These are phyloP conservation scores for Sporothrix mexicana DNA, from an alignment of 2,329 filamentous ascomycete genomes.

Conservation along the genomic window DNA sequence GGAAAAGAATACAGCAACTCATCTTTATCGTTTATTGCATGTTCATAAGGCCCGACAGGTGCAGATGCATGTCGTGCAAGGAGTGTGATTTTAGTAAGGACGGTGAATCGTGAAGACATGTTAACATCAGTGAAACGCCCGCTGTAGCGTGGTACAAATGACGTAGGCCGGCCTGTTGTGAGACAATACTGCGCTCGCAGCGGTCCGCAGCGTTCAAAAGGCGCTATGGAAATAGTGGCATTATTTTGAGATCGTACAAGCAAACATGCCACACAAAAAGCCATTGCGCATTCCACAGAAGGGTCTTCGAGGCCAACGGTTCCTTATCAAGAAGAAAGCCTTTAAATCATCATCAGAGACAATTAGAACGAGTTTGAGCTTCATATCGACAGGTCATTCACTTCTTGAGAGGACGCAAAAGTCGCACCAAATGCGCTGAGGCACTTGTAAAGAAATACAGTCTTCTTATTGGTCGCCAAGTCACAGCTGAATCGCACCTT, in stretches of 20 bases:
- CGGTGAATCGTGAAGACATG: background rate
- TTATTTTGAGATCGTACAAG: background rate
- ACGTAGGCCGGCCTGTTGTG: constrained; percentile 18
- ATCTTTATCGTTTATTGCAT: background rate
- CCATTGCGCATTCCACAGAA: constrained; percentile 25
- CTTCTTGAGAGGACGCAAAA: no score
- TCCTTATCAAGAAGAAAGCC: no score
- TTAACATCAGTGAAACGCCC: background rate
- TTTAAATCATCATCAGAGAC: background rate
- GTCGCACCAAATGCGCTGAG: background rate
- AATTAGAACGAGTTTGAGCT: background rate
- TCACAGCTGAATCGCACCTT: constrained; percentile 21
- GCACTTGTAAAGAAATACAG: background rate
- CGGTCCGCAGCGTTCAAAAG: background rate
- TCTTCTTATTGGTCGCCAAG: constrained; percentile 5
- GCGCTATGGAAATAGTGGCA: background rate
- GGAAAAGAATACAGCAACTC: background rate
- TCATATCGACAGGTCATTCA: no score
- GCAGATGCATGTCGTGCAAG: constrained; percentile 10
- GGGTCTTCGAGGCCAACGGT: background rate
- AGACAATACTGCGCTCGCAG: background rate
- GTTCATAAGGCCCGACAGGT: background rate
- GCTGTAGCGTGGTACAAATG: constrained; percentile 17
- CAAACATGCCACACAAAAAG: background rate
- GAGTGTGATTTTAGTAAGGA: no score